Evolutionary conservation across 73 alveolate species (phyloP), one percentile per base, ranked within the genome.

Genomic region (Paramecium bursaria): DNA sequence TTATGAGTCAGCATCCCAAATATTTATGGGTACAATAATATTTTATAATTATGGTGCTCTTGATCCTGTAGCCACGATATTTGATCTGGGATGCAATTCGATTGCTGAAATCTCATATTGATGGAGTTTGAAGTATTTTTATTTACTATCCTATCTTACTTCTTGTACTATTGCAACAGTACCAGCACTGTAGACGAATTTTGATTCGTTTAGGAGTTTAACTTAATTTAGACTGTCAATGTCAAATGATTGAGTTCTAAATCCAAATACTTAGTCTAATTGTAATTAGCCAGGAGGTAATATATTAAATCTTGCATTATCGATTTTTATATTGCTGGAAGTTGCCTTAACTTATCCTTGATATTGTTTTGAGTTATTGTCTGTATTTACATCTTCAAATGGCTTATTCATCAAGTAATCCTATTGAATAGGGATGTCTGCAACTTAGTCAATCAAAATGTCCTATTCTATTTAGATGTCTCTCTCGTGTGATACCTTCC

Each of bases 61-160:
- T 90, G 95, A 91, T 1, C 99, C 99, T 29, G 99, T 97, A 14
- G 99, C 99, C 3, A 90, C 94, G 74, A 91, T 94, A 35, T 82
- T 75, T 86, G 90, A 88, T 60, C 90, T 87, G 10, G 99, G 99
- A 85, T 94, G 99, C 44, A 97, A 85, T 30, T 96, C 97, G 76
- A 97, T 51, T 14, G 98, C 76, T 4, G 92, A 95, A 13, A 97
- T 94, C 76, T 97, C 99, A 50, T 94, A 99, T 67, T 92, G 92
- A 75, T 95, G 99, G 74, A 86, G 75, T 49, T 87, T 97, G 85
- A 94, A 94, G 86, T 87, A 97, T 77, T 91, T 87, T 76, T 97
- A 95, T 47, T 85, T 88, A 55, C 90, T 86, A 10, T 88, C 77
- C 33, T 86, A 75, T 74, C 50, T 27, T 30, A 88, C 91, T 73